A percentile compares a stretch with the other conserved stretches of the same genome.
Conservation (phyloP, 2,329 filamentous ascomycete genomes). For the Ceratocystis harringtonii region DNA sequence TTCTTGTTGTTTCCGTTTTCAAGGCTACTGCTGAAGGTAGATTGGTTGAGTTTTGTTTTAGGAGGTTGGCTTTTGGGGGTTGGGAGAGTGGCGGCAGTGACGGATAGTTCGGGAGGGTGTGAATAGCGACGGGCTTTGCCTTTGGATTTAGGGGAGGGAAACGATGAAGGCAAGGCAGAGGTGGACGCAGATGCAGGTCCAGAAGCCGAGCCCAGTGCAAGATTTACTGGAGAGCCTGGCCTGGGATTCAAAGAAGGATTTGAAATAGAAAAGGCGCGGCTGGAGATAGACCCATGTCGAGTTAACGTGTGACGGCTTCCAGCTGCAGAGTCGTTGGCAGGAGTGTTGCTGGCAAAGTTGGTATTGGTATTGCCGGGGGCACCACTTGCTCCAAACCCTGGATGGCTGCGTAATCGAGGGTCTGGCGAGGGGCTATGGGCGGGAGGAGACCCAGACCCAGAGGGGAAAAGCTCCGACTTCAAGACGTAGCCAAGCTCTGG, state of each 20-base stretch:
- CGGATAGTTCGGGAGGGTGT: neutral
- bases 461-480: neutral
- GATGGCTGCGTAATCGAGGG: neutral
- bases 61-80: neutral
- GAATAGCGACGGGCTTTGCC: slow-evolving; percentile 8
- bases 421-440: neutral
- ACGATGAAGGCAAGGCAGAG: neutral
- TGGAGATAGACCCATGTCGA: slow-evolving; percentile 5
- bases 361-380: neutral
- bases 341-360: neutral
- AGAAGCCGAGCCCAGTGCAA: neutral
- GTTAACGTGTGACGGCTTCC: neutral
- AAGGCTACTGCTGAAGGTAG: slow-evolving; percentile 76
- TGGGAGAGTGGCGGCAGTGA: neutral
- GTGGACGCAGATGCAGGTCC: neutral
- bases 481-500: slow-evolving; percentile 36
- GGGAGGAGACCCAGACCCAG: neutral
- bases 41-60: slow-evolving; percentile 22
- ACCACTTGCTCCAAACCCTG: neutral
- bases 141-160: neutral
- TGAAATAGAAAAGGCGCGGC: slow-evolving; percentile 4
- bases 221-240: neutral
- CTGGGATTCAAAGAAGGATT: neutral
- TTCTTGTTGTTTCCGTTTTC: slow-evolving; percentile 99
- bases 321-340: neutral